Evolutionary conservation across 257 asterid species (phyloP).

Genomic region (Nicotiana noctiflora): DNA sequence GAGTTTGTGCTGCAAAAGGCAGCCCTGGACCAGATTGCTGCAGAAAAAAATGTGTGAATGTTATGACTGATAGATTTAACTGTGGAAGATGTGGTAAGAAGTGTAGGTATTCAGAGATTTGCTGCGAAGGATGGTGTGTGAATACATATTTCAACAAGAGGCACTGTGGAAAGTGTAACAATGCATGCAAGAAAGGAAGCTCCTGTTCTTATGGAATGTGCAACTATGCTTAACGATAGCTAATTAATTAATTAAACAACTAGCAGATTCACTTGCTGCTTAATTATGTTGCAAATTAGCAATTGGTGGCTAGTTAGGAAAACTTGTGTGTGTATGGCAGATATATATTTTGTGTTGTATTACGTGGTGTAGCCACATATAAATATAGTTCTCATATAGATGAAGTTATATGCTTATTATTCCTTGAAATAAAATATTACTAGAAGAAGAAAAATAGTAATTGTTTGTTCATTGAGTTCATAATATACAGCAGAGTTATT

Average conservation of each 20-base stretch:
- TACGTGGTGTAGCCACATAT: background rate
- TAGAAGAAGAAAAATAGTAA: background rate
- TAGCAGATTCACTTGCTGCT: background rate
- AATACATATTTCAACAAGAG: constrained; percentile 18
- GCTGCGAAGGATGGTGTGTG: constrained; percentile 26
- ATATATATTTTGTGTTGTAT: background rate
- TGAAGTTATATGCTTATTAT: background rate
- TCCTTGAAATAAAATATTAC: background rate
- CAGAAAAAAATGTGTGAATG: constrained; percentile 30
- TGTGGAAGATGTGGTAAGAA: constrained; percentile 27
- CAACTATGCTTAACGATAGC: constrained; percentile 12
- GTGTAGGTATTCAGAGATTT: constrained; percentile 21
- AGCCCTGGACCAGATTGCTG: constrained; percentile 31
- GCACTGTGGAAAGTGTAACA: constrained; percentile 31
- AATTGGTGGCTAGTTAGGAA: background rate
- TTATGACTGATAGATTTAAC: constrained; percentile 20
- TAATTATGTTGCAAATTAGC: background rate
- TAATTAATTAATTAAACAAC: background rate
- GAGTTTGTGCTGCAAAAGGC: constrained; percentile 24
- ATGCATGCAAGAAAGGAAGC: constrained; percentile 21
- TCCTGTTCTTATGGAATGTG: constrained; percentile 27
- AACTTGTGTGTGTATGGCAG: background rate
- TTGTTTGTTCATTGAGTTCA: background rate
- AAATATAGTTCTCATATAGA: background rate
- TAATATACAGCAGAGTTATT: background rate